Percentiles rank a stretch among this genome's conserved stretches.
These are phyloP conservation scores for Neckera pumila DNA, from an alignment of 225 moss, liverwort and hornwort species.

Conservation along the genomic window DNA sequence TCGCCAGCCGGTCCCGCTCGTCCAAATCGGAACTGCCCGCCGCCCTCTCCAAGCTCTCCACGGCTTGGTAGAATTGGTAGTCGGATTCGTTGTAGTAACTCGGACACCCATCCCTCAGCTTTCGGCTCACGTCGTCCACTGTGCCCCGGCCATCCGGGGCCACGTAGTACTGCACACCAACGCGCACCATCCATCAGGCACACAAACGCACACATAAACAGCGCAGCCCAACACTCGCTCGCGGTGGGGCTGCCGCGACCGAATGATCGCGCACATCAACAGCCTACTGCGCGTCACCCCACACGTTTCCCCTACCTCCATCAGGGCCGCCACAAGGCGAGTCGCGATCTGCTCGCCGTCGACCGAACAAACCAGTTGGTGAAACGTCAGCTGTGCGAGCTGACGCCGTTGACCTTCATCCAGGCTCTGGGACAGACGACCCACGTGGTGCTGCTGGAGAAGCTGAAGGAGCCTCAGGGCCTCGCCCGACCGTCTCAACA, in stretches of 20 bases:
- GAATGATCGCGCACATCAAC: not conserved
- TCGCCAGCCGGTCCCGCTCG: slow-evolving; percentile 80
- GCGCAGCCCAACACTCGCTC: not conserved
- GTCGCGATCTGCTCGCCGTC: slow-evolving; percentile 96
- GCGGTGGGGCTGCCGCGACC: not conserved
- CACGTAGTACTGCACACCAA: slow-evolving; percentile 71
- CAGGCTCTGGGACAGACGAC: slow-evolving; percentile 80
- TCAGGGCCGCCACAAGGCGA: slow-evolving; percentile 92
- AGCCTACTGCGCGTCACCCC: not conserved
- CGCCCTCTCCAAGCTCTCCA: slow-evolving; percentile 91
- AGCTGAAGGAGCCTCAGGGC: slow-evolving; percentile 84
- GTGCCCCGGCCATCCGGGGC: slow-evolving; percentile 95
- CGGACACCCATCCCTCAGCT: slow-evolving; percentile 92
- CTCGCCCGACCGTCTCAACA: slow-evolving; percentile 92
- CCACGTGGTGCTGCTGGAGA: slow-evolving; percentile 89
- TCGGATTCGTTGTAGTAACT: slow-evolving; percentile 99
- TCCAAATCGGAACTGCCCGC: slow-evolving; percentile 56
- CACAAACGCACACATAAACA: not conserved
- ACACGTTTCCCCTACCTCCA: slow-evolving; percentile 55
- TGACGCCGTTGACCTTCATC: slow-evolving; percentile 54
- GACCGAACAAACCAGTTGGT: slow-evolving; percentile 83
- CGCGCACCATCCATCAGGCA: not conserved
- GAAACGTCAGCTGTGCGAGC: slow-evolving; percentile 75
- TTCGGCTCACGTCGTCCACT: slow-evolving; percentile 94
- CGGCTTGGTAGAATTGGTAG: slow-evolving; percentile 96